phyloP scores from a whole-genome alignment of 768 basidiomycete genomes.

The Hygrophorus russula region DNA sequence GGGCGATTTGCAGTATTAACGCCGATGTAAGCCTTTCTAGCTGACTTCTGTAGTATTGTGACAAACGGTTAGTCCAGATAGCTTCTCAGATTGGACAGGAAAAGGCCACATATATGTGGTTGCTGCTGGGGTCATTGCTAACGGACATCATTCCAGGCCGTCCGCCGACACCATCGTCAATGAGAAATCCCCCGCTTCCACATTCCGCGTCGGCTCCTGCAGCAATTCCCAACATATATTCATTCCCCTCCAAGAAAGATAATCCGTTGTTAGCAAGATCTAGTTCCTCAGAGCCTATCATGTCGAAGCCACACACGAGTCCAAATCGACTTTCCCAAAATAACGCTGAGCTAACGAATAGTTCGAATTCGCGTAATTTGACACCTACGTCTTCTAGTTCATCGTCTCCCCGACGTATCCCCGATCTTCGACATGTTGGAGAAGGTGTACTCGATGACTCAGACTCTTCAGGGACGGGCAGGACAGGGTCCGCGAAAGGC shows the following conservation, averaged over 20 bases:
- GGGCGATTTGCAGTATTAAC: constrained; percentile 45
- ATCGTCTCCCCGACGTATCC: constrained; percentile 41
- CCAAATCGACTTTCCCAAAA: constrained; percentile 1
- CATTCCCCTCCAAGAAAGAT: constrained; percentile 11
- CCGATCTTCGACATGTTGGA: constrained; percentile 54
- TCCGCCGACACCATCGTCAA: constrained; percentile 13
- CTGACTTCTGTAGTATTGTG: background rate
- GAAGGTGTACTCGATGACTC: constrained; percentile 75
- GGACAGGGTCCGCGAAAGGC: constrained; percentile 19
- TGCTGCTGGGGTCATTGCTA: constrained; percentile 48
- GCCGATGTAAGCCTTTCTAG: constrained; percentile 28
- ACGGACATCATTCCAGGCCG: constrained; percentile 27
- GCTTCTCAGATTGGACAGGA: constrained; percentile 49
- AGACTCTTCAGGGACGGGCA: constrained; percentile 43
- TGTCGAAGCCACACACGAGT: background rate
- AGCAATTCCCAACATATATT: constrained; percentile 18
- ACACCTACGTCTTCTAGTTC: constrained; percentile 51
- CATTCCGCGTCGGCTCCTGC: constrained; percentile 32
- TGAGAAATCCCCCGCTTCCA: constrained; percentile 10
- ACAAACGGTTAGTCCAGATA: constrained; percentile 21
- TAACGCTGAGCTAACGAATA: constrained; percentile 1
- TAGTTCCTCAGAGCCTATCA: background rate
- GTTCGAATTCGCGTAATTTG: constrained; percentile 32
- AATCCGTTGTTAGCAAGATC: background rate
- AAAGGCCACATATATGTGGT: constrained; percentile 56